phyloP scores from a whole-genome alignment of 805 yeast genomes.

The Wickerhamiella parazyma region DNA sequence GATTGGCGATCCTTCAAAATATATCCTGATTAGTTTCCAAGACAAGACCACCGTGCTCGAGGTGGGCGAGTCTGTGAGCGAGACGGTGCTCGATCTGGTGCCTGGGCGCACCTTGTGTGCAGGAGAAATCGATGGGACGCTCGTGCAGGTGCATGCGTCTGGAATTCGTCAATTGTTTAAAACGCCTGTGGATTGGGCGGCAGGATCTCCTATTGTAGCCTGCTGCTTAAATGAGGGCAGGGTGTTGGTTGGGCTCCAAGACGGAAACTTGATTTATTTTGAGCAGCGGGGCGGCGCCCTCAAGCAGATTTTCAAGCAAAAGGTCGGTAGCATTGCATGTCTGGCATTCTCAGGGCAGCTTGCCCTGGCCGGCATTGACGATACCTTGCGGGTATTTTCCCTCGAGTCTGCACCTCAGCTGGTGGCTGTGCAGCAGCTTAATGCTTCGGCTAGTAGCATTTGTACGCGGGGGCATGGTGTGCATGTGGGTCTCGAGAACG shows the following conservation, averaged over 20 bases:
- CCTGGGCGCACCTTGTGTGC: slow-evolving; percentile 49
- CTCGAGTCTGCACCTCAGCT: slow-evolving; percentile 47
- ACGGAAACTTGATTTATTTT: slow-evolving; percentile 66
- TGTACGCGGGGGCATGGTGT: slow-evolving; percentile 29
- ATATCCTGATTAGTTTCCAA: slow-evolving; percentile 49
- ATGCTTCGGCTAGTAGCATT: slow-evolving; percentile 35
- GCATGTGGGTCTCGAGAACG: slow-evolving; percentile 75
- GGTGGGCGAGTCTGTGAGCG: slow-evolving; percentile 61
- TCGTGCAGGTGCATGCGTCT: slow-evolving; percentile 59
- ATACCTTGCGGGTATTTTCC: slow-evolving; percentile 54
- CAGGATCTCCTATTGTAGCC: slow-evolving; percentile 52
- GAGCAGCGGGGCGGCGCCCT: slow-evolving; percentile 58
- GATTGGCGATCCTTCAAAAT: slow-evolving; percentile 40
- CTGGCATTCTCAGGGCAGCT: not conserved
- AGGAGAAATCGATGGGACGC: slow-evolving; percentile 51
- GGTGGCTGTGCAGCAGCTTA: slow-evolving; percentile 51
- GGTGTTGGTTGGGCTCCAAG: slow-evolving; percentile 55
- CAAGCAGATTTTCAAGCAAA: slow-evolving; percentile 54
- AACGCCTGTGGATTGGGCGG: slow-evolving; percentile 55
- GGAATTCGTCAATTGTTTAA: slow-evolving; percentile 50
- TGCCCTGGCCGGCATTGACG: slow-evolving; percentile 63
- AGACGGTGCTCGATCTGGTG: slow-evolving; percentile 43
- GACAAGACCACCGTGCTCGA: slow-evolving; percentile 60
- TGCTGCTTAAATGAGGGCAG: slow-evolving; percentile 57
- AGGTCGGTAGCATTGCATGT: slow-evolving; percentile 30